Evolutionary conservation across 805 yeast species (phyloP).

Genomic region (Kodamaea hsintzibuensis): DNA sequence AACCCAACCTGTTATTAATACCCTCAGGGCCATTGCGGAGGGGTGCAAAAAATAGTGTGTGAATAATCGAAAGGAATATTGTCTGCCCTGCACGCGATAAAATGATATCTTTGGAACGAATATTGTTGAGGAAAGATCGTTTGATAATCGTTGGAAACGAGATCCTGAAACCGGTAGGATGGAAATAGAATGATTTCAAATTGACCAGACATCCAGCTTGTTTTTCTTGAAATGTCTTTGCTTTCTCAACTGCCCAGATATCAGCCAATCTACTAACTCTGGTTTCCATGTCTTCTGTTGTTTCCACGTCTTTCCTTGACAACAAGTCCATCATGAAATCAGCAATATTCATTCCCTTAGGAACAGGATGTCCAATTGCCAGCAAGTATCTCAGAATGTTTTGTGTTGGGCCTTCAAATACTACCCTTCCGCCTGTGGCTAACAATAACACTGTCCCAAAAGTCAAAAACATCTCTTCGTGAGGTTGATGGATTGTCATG

Average conservation of each 20-base stretch:
- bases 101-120: conserved; percentile 22
- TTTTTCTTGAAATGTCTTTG: neutral
- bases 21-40: conserved; percentile 20
- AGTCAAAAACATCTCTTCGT: conserved; percentile 20
- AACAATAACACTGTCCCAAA: conserved; percentile 23
- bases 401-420: conserved; percentile 20
- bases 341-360: conserved; percentile 17
- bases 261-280: conserved; percentile 28
- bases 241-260: conserved; percentile 22
- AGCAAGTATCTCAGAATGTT: conserved; percentile 14
- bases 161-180: conserved; percentile 5
- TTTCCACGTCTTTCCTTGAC: conserved; percentile 21
- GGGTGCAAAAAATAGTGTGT: conserved; percentile 27
- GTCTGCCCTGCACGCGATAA: conserved; percentile 21
- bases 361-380: conserved; percentile 12
- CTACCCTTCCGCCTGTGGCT: conserved; percentile 26
- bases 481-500: conserved; percentile 29
- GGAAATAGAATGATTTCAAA: neutral
- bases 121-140: conserved; percentile 21
- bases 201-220: neutral
- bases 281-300: conserved; percentile 18
- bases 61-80: conserved; percentile 19
- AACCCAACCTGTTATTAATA: conserved; percentile 25
- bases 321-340: conserved; percentile 22
- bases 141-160: conserved; percentile 17